Percentiles rank a stretch among this genome's conserved stretches.
Evolutionary conservation across 805 yeast species (phyloP).

Genomic region (Saturnispora saitoi): DNA sequence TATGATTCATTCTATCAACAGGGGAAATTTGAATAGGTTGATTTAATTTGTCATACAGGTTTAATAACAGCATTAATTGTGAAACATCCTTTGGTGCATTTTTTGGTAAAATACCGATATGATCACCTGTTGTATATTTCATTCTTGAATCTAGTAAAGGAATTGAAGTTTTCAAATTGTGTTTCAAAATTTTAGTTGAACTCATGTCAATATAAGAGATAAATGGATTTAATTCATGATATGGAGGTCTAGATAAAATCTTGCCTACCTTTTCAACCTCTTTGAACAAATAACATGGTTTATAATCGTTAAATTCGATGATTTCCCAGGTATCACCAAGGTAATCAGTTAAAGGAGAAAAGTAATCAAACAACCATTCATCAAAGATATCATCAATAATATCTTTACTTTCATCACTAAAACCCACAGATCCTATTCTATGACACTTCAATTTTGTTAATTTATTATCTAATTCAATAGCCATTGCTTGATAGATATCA

Average conservation of each 20-base stretch:
- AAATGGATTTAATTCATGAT: slow-evolving; percentile 42
- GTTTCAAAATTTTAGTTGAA: slow-evolving; percentile 53
- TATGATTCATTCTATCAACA: slow-evolving; percentile 45
- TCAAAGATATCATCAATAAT: slow-evolving; percentile 85
- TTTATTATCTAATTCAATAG: slow-evolving; percentile 45
- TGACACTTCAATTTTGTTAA: slow-evolving; percentile 54
- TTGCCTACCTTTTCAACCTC: slow-evolving; percentile 18
- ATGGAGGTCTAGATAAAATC: slow-evolving; percentile 17
- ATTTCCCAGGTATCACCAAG: background rate
- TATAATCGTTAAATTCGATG: slow-evolving; percentile 31
- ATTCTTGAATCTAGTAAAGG: slow-evolving; percentile 53
- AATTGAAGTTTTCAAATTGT: slow-evolving; percentile 64
- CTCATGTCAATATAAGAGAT: slow-evolving; percentile 45
- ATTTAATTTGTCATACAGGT: slow-evolving; percentile 37
- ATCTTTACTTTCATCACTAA: slow-evolving; percentile 89
- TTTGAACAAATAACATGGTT: slow-evolving; percentile 46
- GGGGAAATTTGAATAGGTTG: slow-evolving; percentile 51
- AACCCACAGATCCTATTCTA: slow-evolving; percentile 58
- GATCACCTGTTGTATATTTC: slow-evolving; percentile 88
- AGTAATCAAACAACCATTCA: slow-evolving; percentile 80
- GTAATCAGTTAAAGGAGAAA: slow-evolving; percentile 31
- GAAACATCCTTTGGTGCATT: slow-evolving; percentile 62
- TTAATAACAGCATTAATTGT: slow-evolving; percentile 52
- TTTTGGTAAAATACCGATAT: slow-evolving; percentile 83
- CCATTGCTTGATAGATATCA: slow-evolving; percentile 78